Conservation (phyloP, 495 filamentous ascomycete species). For the Lasiosphaeria miniovina region DNA sequence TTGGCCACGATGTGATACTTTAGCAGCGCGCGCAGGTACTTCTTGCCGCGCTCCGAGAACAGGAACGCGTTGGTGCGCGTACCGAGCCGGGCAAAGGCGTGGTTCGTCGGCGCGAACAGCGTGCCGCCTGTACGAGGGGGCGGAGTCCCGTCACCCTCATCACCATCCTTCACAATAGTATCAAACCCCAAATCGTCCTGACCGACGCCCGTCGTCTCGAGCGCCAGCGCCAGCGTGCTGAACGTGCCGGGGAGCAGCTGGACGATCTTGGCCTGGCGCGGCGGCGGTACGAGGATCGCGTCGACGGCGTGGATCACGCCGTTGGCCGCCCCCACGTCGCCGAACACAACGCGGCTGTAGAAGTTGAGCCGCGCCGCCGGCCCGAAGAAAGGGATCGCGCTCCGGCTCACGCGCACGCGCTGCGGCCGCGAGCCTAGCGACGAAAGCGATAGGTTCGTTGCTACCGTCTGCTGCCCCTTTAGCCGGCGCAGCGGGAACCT, state of each 20-base stretch:
- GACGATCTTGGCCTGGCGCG: slow-evolving; percentile 55
- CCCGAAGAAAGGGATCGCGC: slow-evolving; percentile 37
- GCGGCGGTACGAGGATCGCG: slow-evolving; percentile 70
- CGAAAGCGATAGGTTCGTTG: slow-evolving; percentile 56
- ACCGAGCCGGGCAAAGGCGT: slow-evolving; percentile 69
- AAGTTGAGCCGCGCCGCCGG: slow-evolving; percentile 68
- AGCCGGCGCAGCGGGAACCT: slow-evolving; percentile 59
- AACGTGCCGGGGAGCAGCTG: slow-evolving; percentile 68
- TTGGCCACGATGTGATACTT: slow-evolving; percentile 74
- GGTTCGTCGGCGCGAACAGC: slow-evolving; percentile 73
- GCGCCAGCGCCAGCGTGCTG: slow-evolving; percentile 69
- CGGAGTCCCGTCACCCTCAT: no score
- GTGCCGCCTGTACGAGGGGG: slow-evolving; percentile 41
- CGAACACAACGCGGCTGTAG: slow-evolving; percentile 59
- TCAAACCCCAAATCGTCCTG: slow-evolving; percentile 4
- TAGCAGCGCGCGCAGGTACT: slow-evolving; percentile 70
- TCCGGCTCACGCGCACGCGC: slow-evolving; percentile 48
- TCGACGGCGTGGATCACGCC: slow-evolving; percentile 78
- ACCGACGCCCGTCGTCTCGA: slow-evolving; percentile 66
- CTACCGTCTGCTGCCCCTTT: slow-evolving; percentile 64
- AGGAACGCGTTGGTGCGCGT: slow-evolving; percentile 69
- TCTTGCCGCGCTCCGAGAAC: slow-evolving; percentile 64
- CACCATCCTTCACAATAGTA: no score
- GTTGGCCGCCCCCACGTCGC: slow-evolving; percentile 65
- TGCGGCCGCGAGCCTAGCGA: slow-evolving; percentile 67